Evolutionary conservation across 441 rosid species (phyloP).

Genomic region (Erysimum pusillum): DNA sequence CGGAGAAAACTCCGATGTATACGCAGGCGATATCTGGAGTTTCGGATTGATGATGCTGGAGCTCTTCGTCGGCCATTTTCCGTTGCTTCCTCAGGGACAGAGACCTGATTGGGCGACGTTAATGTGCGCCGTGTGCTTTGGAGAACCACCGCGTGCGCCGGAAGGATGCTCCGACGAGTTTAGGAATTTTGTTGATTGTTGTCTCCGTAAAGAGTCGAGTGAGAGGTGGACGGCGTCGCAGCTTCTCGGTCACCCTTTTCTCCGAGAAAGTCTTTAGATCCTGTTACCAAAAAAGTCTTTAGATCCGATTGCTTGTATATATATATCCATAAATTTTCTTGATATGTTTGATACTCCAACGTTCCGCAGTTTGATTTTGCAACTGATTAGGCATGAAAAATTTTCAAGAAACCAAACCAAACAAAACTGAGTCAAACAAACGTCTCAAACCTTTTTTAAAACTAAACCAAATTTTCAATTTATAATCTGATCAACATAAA

Average conservation of each 20-base stretch:
- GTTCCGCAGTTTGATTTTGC: too few species aligned
- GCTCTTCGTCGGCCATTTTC: conserved; percentile 78
- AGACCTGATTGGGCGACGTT: conserved; percentile 91
- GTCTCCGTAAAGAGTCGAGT: conserved; percentile 78
- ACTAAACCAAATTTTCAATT: background rate
- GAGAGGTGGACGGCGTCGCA: conserved; percentile 75
- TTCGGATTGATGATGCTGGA: conserved; percentile 81
- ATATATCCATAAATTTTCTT: too few species aligned
- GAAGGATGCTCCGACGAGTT: conserved; percentile 70
- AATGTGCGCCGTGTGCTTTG: conserved; percentile 93
- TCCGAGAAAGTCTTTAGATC: conserved; percentile 48
- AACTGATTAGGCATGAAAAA: too few species aligned
- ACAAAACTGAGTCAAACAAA: background rate
- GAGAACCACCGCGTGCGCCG: conserved; percentile 81
- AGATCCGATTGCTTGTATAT: conserved; percentile 20
- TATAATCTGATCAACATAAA: background rate
- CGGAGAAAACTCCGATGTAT: conserved; percentile 73
- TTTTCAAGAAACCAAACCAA: background rate
- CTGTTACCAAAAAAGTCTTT: conserved; percentile 39
- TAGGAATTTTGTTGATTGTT: conserved; percentile 68
- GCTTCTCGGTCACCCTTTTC: conserved; percentile 76
- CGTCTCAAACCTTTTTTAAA: background rate
- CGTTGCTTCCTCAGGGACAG: conserved; percentile 71
- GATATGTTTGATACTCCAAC: too few species aligned
- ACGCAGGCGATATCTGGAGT: conserved; percentile 91